phyloP scores from a whole-genome alignment of 768 basidiomycete genomes.

The Kwoniella dendrophila region DNA sequence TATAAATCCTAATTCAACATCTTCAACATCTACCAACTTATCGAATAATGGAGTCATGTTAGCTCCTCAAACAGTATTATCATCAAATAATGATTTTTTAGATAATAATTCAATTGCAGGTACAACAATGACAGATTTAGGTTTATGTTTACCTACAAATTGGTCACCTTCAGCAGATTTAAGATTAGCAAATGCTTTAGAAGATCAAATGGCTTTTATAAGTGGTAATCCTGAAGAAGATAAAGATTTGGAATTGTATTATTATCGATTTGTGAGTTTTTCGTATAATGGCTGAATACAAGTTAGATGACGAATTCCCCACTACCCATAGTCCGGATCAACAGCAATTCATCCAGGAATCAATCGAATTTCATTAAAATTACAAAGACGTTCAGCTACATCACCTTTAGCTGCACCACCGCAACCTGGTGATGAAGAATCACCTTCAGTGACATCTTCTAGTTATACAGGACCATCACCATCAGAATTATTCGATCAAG shows the following conservation, averaged over 20 bases:
- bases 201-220: constrained; percentile 47
- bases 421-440: constrained; percentile 32
- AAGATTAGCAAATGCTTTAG: constrained; percentile 39
- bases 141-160: not conserved
- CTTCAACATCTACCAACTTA: too few relatives aligned
- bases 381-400: constrained; percentile 40
- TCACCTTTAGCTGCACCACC: constrained; percentile 37
- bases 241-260: constrained; percentile 48
- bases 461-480: too few relatives aligned
- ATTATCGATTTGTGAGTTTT: constrained; percentile 52
- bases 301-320: not conserved
- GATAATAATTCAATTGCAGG: not conserved
- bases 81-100: not conserved
- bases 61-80: too few relatives aligned
- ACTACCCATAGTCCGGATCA: constrained; percentile 39
- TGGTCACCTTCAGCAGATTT: constrained; percentile 35
- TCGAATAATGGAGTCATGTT: too few relatives aligned
- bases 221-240: constrained; percentile 51
- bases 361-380: constrained; percentile 52
- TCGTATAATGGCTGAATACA: not conserved
- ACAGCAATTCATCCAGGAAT: constrained; percentile 55
- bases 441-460: constrained; percentile 7
- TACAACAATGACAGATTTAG: not conserved
- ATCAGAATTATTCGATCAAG: constrained; percentile 39
- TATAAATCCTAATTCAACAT: too few relatives aligned